Conservation (phyloP, 352 stramenopile genomes). For the Hyaloperonospora arabidopsidis region DNA sequence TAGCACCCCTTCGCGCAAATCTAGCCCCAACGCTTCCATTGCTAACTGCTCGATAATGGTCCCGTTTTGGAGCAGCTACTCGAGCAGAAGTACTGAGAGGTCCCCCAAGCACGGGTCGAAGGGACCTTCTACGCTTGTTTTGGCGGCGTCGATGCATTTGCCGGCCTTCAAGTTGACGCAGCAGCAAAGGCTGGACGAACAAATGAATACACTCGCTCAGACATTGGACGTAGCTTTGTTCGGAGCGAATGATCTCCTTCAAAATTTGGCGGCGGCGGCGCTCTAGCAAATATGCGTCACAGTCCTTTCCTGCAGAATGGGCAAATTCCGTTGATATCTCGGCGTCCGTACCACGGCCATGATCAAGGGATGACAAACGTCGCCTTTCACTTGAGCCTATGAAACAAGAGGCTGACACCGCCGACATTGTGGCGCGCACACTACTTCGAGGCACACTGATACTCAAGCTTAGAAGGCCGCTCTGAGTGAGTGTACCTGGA, state of each 20-base stretch:
- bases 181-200: conserved; percentile 73
- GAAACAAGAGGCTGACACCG: conserved; percentile 14
- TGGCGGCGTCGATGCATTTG: conserved; percentile 57
- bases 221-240: conserved; percentile 79
- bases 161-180: conserved; percentile 72
- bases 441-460: conserved; percentile 24
- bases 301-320: conserved; percentile 23
- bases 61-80: conserved; percentile 4
- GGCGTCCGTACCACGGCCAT: conserved; percentile 23
- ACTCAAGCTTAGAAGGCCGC: conserved; percentile 30
- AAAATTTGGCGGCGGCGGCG: conserved; percentile 64
- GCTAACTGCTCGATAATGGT: conserved; percentile 25
- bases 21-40: conserved; percentile 27
- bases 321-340: conserved; percentile 30
- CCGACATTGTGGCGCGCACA: conserved; percentile 22
- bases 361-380: conserved; percentile 30
- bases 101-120: conserved; percentile 39
- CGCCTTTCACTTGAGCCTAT: conserved; percentile 10
- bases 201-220: conserved; percentile 78
- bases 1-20: conserved; percentile 30
- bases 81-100: conserved; percentile 14
- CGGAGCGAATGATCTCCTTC: conserved; percentile 76
- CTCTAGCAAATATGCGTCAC: conserved; percentile 53
- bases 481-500: conserved; percentile 35
- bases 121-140: conserved; percentile 53